These are phyloP conservation scores for Barnettozyma californica DNA, from an alignment of 805 yeast species.

Conservation along the genomic window DNA sequence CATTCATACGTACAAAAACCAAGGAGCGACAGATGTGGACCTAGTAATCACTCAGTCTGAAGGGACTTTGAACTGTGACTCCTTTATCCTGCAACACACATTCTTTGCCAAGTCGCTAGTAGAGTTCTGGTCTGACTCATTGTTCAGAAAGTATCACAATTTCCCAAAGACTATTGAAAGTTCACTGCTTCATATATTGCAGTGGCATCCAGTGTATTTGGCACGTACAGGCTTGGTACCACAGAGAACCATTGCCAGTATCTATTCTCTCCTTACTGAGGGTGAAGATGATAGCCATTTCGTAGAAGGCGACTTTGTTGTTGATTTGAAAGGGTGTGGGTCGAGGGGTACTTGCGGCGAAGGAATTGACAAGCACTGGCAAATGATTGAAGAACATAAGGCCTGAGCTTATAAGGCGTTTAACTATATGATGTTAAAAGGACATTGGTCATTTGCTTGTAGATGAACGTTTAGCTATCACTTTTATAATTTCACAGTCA, in stretches of 20 bases:
- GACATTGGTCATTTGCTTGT: background rate
- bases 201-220: slow-evolving; percentile 88
- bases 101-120: slow-evolving; percentile 59
- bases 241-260: slow-evolving; percentile 47
- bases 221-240: slow-evolving; percentile 71
- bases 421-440: background rate
- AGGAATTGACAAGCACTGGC: slow-evolving; percentile 37
- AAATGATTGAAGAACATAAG: slow-evolving; percentile 10
- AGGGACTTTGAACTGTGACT: slow-evolving; percentile 56
- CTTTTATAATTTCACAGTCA: no score
- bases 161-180: slow-evolving; percentile 55
- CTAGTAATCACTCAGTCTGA: slow-evolving; percentile 68
- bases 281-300: slow-evolving; percentile 48
- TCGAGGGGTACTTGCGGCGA: slow-evolving; percentile 46
- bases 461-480: background rate
- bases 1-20: slow-evolving; percentile 61
- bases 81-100: slow-evolving; percentile 69
- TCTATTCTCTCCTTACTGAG: slow-evolving; percentile 33
- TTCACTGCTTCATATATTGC: slow-evolving; percentile 83
- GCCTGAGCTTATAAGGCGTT: background rate
- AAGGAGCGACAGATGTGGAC: slow-evolving; percentile 48
- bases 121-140: slow-evolving; percentile 76
- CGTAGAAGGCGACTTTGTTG: slow-evolving; percentile 62
- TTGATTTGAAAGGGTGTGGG: slow-evolving; percentile 54
- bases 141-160: slow-evolving; percentile 56